Conservation (phyloP, 768 basidiomycete genomes). For the Xerocomus potaroensis region DNA sequence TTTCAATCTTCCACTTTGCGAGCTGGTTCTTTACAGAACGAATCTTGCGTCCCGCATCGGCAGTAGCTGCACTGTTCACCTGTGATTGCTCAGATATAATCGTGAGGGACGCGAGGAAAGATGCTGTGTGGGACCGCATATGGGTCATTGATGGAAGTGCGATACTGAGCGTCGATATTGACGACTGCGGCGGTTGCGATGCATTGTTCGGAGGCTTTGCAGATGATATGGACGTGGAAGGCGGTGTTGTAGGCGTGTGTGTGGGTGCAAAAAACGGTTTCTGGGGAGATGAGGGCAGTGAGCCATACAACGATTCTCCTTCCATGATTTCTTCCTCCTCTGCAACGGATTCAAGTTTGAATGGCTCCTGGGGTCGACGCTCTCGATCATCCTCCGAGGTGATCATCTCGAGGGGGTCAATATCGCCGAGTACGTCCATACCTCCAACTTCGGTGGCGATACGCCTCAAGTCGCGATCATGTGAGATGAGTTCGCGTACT, state of each 20-base stretch:
- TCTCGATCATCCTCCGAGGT: slow-evolving; percentile 29
- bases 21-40: slow-evolving; percentile 82
- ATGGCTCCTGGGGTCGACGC: slow-evolving; percentile 25
- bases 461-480: slow-evolving; percentile 74
- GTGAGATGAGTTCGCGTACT: slow-evolving; percentile 71
- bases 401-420: slow-evolving; percentile 58
- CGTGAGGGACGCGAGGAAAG: slow-evolving; percentile 69
- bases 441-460: slow-evolving; percentile 78
- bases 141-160: slow-evolving; percentile 63
- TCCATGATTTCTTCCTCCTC: slow-evolving; percentile 41
- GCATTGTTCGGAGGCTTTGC: slow-evolving; percentile 24
- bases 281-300: slow-evolving; percentile 42
- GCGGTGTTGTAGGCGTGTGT: slow-evolving; percentile 43
- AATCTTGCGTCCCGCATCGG: slow-evolving; percentile 83
- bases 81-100: slow-evolving; percentile 85
- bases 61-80: slow-evolving; percentile 79
- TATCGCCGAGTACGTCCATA: slow-evolving; percentile 60
- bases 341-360: slow-evolving; percentile 33
- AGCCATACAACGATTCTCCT: slow-evolving; percentile 39
- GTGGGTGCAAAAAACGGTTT: slow-evolving; percentile 55
- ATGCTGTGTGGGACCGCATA: slow-evolving; percentile 68
- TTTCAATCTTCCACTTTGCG: slow-evolving; percentile 74
- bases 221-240: slow-evolving; percentile 44
- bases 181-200: slow-evolving; percentile 23
- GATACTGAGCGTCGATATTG: slow-evolving; percentile 25